Evolutionary conservation across 2,329 filamentous ascomycete species (phyloP).

Genomic region (Orbilia brochopaga): DNA sequence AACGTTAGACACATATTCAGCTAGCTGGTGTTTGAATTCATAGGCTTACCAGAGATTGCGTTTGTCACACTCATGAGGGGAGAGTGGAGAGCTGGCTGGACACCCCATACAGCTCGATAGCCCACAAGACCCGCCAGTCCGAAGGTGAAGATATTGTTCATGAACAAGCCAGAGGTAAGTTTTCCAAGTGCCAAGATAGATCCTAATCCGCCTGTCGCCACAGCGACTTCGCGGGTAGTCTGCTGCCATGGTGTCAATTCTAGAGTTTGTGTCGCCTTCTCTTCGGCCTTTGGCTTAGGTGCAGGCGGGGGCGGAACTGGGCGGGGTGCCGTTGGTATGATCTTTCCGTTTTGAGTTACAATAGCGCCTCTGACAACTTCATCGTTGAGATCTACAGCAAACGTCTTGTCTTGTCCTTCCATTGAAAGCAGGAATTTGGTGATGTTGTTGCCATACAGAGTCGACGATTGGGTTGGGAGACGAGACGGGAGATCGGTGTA

Average conservation of each 20-base stretch:
- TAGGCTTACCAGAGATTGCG: constrained; percentile 73
- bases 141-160: constrained; percentile 86
- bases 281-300: constrained; percentile 57
- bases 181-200: constrained; percentile 78
- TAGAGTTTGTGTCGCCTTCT: constrained; percentile 63
- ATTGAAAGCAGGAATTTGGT: constrained; percentile 86
- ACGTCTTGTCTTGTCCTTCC: constrained; percentile 75
- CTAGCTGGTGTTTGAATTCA: not conserved
- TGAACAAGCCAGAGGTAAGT: constrained; percentile 80
- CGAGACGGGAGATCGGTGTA: constrained; percentile 89
- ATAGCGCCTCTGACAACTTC: constrained; percentile 86
- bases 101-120: constrained; percentile 87
- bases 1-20: constrained; percentile 47
- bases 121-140: constrained; percentile 82
- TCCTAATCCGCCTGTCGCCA: constrained; percentile 78
- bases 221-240: constrained; percentile 74
- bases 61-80: constrained; percentile 93
- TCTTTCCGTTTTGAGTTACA: constrained; percentile 76
- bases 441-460: constrained; percentile 91
- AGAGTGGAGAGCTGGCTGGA: constrained; percentile 80
- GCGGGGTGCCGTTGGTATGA: constrained; percentile 65
- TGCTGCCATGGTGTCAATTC: constrained; percentile 83
- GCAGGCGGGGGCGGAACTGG: constrained; percentile 62
- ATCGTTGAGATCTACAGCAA: constrained; percentile 78
- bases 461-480: constrained; percentile 85